These are phyloP conservation scores for Candida sithepensis DNA, from an alignment of 805 yeast species.

Conservation along the genomic window DNA sequence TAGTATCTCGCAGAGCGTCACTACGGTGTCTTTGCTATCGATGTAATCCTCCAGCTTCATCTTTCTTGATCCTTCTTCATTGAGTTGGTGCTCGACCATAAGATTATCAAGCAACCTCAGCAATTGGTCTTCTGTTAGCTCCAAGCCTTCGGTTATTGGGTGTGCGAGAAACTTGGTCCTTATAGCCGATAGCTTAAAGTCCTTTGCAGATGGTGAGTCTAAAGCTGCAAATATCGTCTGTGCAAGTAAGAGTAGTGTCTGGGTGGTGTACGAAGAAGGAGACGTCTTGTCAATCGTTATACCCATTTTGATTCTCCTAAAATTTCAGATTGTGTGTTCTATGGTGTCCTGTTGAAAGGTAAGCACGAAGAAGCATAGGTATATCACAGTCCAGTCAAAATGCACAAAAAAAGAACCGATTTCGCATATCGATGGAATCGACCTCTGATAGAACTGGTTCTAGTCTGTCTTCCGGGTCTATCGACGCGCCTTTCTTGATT, in stretches of 20 bases:
- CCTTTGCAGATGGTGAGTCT: conserved; percentile 11
- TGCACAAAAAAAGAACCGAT: neutral
- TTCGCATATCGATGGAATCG: no score
- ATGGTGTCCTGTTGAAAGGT: no score
- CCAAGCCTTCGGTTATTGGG: conserved; percentile 20
- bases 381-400: no score
- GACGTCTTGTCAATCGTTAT: conserved; percentile 10
- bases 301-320: no score
- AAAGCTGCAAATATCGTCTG: conserved; percentile 26
- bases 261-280: conserved; percentile 25
- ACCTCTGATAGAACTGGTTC: neutral
- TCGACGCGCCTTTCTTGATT: neutral
- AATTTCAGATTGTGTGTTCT: no score
- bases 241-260: conserved; percentile 28
- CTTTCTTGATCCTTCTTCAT: conserved; percentile 2
- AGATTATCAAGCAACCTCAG: conserved; percentile 17
- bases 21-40: conserved; percentile 18
- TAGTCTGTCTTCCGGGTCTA: neutral
- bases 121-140: conserved; percentile 16
- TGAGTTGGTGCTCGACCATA: conserved; percentile 13
- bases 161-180: conserved; percentile 18
- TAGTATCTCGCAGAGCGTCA: conserved; percentile 20
- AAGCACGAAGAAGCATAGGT: neutral
- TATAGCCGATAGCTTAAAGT: conserved; percentile 12
- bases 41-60: conserved; percentile 9